Conservation (phyloP, 352 stramenopile species). For the Pythium grandisporangium region DNA sequence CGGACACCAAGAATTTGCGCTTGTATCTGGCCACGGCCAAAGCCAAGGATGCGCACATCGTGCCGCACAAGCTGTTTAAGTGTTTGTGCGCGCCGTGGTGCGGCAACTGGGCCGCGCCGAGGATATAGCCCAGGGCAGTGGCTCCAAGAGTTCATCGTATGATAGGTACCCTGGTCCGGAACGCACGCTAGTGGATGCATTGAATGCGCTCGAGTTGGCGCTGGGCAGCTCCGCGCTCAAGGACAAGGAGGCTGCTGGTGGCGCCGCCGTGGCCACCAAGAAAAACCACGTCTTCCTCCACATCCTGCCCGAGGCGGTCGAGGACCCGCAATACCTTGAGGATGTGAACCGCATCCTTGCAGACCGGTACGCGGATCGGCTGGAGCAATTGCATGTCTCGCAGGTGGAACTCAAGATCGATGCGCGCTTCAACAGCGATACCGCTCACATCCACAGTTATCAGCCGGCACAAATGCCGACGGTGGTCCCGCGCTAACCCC, state of each 20-base stretch:
- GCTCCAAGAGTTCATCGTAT: constrained; percentile 81
- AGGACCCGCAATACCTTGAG: constrained; percentile 95
- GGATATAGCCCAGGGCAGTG: no score
- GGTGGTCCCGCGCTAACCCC: no score
- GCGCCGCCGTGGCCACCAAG: constrained; percentile 66
- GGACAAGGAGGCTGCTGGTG: no score
- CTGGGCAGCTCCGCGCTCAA: constrained; percentile 89
- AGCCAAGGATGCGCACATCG: constrained; percentile 62
- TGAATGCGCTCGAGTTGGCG: constrained; percentile 96
- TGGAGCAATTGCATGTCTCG: constrained; percentile 90
- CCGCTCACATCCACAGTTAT: no score
- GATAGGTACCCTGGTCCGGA: constrained; percentile 91
- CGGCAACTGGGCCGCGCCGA: constrained; percentile 79
- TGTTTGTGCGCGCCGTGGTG: constrained; percentile 97
- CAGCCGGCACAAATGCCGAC: no score
- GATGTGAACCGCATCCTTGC: constrained; percentile 90
- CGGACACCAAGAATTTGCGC: constrained; percentile 96
- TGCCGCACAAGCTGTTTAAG: constrained; percentile 85
- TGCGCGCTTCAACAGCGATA: constrained; percentile 87
- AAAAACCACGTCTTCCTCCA: constrained; percentile 99
- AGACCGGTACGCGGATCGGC: constrained; percentile 81
- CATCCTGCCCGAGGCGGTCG: constrained; percentile 90
- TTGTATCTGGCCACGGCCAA: constrained; percentile 97
- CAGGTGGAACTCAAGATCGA: constrained; percentile 98
- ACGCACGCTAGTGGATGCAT: constrained; percentile 96